Base-by-base conservation (phyloP, 805 yeast species). In the Brettanomyces custersianus region DNA sequence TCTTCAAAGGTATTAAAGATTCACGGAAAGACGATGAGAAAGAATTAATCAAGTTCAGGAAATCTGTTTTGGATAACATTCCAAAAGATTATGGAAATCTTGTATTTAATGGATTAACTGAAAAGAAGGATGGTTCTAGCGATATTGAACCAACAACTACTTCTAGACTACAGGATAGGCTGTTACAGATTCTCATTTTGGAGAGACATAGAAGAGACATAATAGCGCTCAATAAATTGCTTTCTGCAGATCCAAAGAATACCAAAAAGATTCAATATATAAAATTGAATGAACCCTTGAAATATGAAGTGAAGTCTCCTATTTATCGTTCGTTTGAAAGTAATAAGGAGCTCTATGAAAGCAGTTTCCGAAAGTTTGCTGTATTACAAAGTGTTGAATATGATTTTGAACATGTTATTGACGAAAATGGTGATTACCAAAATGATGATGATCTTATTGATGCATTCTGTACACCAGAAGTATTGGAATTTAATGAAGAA, bases 181-280 rank as follows among this genome's bases (percentile, higher is more conserved):
- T 62, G 18, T 40, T 61, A 26, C 48, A 46, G 18, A 35, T 57
- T 19, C 44, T 62, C 19, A 48, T 60, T 7, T 40, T 59, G 25
- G 67, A 61, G 35, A 47, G 67, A 39, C 65, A 60, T 33, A 46
- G 58, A 40, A 46, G 62, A 39, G 60, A 55, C 33, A 54, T 56
- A 25, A 45, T 42, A 5, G 33, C 45, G 7, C 33, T 62, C 20
- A 58, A 57, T 29, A 40, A 40, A 27, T 27, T 45, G 31, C 26
- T 52, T 7, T 44, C 41, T 3, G 36, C 39, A 1, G 25, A 43
- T 11, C 35, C 37, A 5, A 38, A 24, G 1, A 40, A 38, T 31
- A 29, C 36, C 5, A 43, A 46, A 17, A 44, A 36, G 15, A 45
- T 60, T 9, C 38, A 38, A 4, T 44, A 47, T 4, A 43, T 53